phyloP scores from a whole-genome alignment of 805 yeast genomes.

The Candida nonsorbophila region DNA sequence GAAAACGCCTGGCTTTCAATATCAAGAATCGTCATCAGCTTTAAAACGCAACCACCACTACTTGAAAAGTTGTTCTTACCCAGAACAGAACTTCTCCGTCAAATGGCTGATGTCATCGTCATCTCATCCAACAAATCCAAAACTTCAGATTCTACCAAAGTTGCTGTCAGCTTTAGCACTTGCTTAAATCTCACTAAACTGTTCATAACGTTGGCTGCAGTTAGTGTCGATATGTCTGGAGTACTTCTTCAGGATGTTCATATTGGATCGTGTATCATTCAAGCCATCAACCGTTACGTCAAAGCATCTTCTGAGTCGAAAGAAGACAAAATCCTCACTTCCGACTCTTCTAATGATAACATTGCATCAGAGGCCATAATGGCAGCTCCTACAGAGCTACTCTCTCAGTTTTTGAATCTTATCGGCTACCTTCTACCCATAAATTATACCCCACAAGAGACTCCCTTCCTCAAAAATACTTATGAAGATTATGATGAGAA shows the following conservation, averaged over 20 bases:
- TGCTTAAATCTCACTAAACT: conserved; percentile 41
- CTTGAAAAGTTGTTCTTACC: conserved; percentile 39
- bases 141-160: conserved; percentile 12
- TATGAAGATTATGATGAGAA: conserved; percentile 18
- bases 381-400: conserved; percentile 65
- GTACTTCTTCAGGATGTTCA: conserved; percentile 44
- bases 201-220: conserved; percentile 37
- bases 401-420: conserved; percentile 50
- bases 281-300: conserved; percentile 49
- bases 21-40: conserved; percentile 50
- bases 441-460: conserved; percentile 18
- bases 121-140: conserved; percentile 21
- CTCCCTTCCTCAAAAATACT: conserved; percentile 22
- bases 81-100: conserved; percentile 15
- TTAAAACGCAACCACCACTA: conserved; percentile 34
- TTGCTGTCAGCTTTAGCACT: conserved; percentile 28
- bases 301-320: conserved; percentile 13
- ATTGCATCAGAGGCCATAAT: conserved; percentile 65
- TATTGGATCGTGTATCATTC: conserved; percentile 42
- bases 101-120: conserved; percentile 16
- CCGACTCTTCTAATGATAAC: conserved; percentile 3
- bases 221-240: conserved; percentile 35
- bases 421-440: conserved; percentile 57
- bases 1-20: conserved; percentile 66
- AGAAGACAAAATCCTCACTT: conserved; percentile 4